Evolutionary conservation across 768 basidiomycete genomes (phyloP), one percentile per base, ranked within the genome.

Genomic region (Dendrothele bispora): DNA sequence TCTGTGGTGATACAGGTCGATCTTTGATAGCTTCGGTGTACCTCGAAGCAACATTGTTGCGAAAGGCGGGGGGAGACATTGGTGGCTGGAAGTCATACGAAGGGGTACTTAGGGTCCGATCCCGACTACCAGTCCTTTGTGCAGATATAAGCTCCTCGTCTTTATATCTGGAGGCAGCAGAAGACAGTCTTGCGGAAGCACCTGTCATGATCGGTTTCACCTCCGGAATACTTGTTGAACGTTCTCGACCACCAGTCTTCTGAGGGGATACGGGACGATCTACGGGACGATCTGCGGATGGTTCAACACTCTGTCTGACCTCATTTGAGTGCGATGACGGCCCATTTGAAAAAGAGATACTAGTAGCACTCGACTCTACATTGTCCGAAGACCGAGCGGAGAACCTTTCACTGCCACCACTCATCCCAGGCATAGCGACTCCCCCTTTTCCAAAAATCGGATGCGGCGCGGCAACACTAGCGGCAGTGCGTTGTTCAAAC

Each of bases 361-460:
- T 24, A 17, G 43, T n/a, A 15, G 21, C 18, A 38, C 30, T 15
- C 34, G 27, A 26, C 15, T 53, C 48, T n/a, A n/a, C n/a, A n/a
- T n/a, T n/a, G n/a, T n/a, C n/a, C n/a, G n/a, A n/a, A n/a, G n/a
- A n/a, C n/a, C n/a, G n/a, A n/a, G n/a, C n/a, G n/a, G n/a, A n/a
- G n/a, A n/a, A n/a, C n/a, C n/a, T n/a, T n/a, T n/a, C n/a, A n/a
- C n/a, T n/a, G n/a, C n/a, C n/a, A n/a, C 44, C 58, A 12, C 70
- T 70, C 73, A 91, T 77, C 3, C 88, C 88, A 7, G 86, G 85
- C 80, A 91, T 81, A 10, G 87, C 88, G 40, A 89, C 68, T 17
- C 86, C 86, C 14, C 84, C 83, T 46, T 74, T 77, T 15, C 88
- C 88, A 60, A 91, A 91, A 38, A 90, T 62, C 2, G 88, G 89